These are phyloP conservation scores for Cryptococcus sp. DNA, from an alignment of 1,284 basidiomycete genomes.

Conservation along the genomic window DNA sequence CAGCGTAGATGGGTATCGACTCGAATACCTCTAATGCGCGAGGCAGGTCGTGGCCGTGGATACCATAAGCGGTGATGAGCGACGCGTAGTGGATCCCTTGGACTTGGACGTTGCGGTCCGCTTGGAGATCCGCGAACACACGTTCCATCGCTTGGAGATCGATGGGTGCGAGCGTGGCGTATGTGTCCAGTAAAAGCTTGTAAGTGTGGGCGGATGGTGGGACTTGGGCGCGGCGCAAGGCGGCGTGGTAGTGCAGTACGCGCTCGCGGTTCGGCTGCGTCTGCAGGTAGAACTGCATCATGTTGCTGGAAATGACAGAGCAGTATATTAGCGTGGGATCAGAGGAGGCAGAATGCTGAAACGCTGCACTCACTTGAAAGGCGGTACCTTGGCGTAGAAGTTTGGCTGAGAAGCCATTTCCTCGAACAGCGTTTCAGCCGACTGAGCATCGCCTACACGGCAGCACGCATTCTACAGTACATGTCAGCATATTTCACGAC, in stretches of 20 bases:
- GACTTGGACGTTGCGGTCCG: conserved; percentile 61
- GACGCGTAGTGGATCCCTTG: conserved; percentile 89
- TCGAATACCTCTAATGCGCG: conserved; percentile 79
- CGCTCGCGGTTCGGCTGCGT: conserved; percentile 81
- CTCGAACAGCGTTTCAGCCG: conserved; percentile 78
- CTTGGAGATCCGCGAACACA: conserved; percentile 66
- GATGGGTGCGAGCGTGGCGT: conserved; percentile 82
- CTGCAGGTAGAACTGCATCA: conserved; percentile 96
- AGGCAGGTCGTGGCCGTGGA: conserved; percentile 73
- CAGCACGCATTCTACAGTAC: conserved; percentile 68
- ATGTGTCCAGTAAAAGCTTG: conserved; percentile 91
- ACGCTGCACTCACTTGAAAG: conserved; percentile 59
- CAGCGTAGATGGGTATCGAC: conserved; percentile 61
- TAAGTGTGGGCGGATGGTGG: conserved; percentile 84
- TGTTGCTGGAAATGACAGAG: conserved; percentile 71
- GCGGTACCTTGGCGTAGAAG: conserved; percentile 87
- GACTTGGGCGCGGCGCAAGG: conserved; percentile 67
- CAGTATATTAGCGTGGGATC: conserved; percentile 5
- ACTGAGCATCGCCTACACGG: conserved; percentile 82
- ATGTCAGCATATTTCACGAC: background rate
- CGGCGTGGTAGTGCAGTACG: conserved; percentile 74
- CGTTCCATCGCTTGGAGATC: conserved; percentile 74
- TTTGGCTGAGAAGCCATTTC: conserved; percentile 77
- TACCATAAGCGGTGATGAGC: conserved; percentile 87
- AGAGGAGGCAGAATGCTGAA: background rate